Conservation (phyloP, 495 filamentous ascomycete species). For the Penicillium riverlandense region DNA sequence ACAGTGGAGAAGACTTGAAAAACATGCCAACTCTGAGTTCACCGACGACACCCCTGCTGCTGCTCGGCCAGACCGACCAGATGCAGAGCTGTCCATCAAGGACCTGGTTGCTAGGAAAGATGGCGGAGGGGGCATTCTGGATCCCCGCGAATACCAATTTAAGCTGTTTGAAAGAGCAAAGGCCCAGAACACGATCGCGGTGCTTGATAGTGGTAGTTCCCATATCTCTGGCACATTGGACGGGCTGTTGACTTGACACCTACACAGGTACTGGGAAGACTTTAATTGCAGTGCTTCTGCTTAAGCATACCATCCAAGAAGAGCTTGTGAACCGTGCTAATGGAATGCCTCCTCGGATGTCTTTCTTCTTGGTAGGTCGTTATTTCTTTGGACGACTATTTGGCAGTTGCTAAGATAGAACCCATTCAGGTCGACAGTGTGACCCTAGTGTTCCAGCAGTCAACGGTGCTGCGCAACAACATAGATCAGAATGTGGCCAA, state of each 20-base stretch:
- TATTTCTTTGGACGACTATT: neutral
- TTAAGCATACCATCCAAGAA: conserved; percentile 68
- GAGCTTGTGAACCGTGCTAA: conserved; percentile 65
- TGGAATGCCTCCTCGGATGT: conserved; percentile 55
- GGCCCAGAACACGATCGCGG: conserved; percentile 81
- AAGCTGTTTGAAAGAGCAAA: conserved; percentile 92
- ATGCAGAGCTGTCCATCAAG: conserved; percentile 30
- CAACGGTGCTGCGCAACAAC: conserved; percentile 74
- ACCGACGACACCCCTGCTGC: too few species aligned
- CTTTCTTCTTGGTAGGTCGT: conserved; percentile 70
- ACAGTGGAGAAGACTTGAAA: too few species aligned
- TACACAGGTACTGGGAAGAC: conserved; percentile 85
- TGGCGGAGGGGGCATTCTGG: conserved; percentile 40
- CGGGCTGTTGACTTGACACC: neutral
- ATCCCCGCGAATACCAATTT: conserved; percentile 83
- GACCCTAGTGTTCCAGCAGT: conserved; percentile 85
- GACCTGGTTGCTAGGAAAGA: conserved; percentile 39
- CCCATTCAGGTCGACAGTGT: conserved; percentile 67
- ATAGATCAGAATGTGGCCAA: conserved; percentile 73
- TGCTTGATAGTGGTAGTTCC: conserved; percentile 79
- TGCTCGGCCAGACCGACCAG: conserved; percentile 1
- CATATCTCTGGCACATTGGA: neutral
- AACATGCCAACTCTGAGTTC: too few species aligned
- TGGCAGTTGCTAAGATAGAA: conserved; percentile 1
- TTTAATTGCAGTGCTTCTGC: conserved; percentile 81